Base-by-base conservation (phyloP, 2,329 filamentous ascomycete species). In the Intubia oerlemansii region DNA sequence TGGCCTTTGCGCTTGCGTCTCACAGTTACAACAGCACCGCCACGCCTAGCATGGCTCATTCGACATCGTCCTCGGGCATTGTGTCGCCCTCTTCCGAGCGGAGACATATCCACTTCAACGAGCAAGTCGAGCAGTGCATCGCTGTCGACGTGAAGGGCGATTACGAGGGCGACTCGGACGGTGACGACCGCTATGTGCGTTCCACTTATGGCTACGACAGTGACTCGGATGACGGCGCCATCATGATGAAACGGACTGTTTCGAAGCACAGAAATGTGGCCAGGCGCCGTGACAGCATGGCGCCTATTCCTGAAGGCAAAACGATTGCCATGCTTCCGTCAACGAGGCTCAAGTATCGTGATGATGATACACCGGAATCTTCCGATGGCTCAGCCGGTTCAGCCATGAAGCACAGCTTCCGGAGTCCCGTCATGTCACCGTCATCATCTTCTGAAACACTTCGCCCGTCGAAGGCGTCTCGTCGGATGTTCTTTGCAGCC, bases 101-200 rank as follows among this genome's bases (percentile, higher is more conserved):
- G 42, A 82, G 73, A 35, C 85, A 92, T 46, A 95, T 98, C 38
- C 80, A 91, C 44, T 98, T 98, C 49, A 88, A 93, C 45, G 79
- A 93, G 44, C 78, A 85, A 51, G 88, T 98, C 3, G 74, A 84
- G 46, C 85, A 95, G 47, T 93, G 84, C 47, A 93, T 93, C 38
- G 88, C 88, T 7, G 68, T 98, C 18, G 84, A 95, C 19, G 63
- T 70, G 40, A 90, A 90, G 52, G 70, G 78, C 37, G 73, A 74
- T 15, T 75, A 84, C 27, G 69, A 77, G 17, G 69, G 77, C 9
- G 70, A 80, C 10, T 62, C 80, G 10, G 62, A 69, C 15, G 51
- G 59, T 4, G 62, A 62, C 20, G 34, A 29, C 17, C 18, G 11
- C 10, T 21, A 21, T n/a, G n/a, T n/a, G n/a, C n/a, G n/a, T n/a